Evolutionary conservation across 2,329 filamentous ascomycete species (phyloP), one percentile per base, ranked within the genome.

Genomic region (Colletotrichum graminicola): DNA sequence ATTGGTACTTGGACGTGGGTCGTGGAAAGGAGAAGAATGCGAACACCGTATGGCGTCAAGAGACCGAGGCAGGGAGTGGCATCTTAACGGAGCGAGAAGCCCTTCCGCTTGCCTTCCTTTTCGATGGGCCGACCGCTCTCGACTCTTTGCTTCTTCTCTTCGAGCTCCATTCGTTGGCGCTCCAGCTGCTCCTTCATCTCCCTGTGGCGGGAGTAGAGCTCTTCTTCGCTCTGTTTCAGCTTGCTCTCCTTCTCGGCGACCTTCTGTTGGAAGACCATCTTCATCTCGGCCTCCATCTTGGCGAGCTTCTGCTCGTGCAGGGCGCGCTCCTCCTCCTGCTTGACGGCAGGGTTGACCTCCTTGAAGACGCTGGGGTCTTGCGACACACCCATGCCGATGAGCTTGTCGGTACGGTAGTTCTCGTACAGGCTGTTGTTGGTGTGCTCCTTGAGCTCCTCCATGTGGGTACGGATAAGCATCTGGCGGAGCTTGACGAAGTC

Each of bases 181-280:
- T 99, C 96, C 78, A 99, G 90, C 84, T 98, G 95, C 81, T 99
- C 96, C 89, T 98, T 99, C 96, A 99, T 99, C 88, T 99, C 96
- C 81, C 95, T 92, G 87, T 99, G 96, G 78, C 96, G 93, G 76
- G 96, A 95, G 80, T 98, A 98, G 71, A 99, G 87, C 88, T 99
- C 96, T 83, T 99, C 96, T 84, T 99, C 96, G 88, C 94, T 97
- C 87, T 98, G 96, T 87, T 97, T 97, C 82, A 99, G 88, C 87
- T 99, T 99, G 90, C 94, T 97, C 86, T 99, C 96, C 89, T 99
- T 99, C 85, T 99, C 96, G 76, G 94, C 91, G 41, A 99, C 96
- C 92, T 99, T 99, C 83, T 99, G 96, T 84, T 98, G 96, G 94
- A 99, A 99, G 77, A 99, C 96, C 94, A 98, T 97, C 94, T 99